phyloP scores from a whole-genome alignment of 371 early-diverging fungal genomes.

The Actinomortierella ambigua region DNA sequence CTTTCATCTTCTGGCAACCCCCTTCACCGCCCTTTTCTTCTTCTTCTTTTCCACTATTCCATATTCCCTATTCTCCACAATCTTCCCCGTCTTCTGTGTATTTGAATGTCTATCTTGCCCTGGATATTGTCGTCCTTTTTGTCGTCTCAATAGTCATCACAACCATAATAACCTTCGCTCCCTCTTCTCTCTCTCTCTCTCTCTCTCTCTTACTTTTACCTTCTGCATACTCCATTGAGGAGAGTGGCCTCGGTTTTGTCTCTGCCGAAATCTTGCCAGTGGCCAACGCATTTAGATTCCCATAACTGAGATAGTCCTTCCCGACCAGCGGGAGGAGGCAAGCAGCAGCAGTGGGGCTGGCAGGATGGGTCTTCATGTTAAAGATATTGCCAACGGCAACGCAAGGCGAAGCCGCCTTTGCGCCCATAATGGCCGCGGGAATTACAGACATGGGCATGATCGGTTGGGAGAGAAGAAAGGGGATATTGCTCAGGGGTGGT shows the following conservation, averaged over 20 bases:
- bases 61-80: too few species aligned
- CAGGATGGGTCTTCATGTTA: too few species aligned
- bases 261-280: constrained; percentile 8
- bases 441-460: constrained; percentile 15
- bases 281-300: background rate
- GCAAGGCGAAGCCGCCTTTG: constrained; percentile 19
- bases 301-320: constrained; percentile 22
- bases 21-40: too few species aligned
- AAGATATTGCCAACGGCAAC: background rate
- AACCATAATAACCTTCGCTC: too few species aligned
- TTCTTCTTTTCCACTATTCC: too few species aligned
- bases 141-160: too few species aligned
- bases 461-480: constrained; percentile 12
- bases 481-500: background rate
- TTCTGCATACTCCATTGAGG: constrained; percentile 41
- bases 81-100: too few species aligned
- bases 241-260: constrained; percentile 17
- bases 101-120: too few species aligned
- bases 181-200: too few species aligned
- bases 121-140: too few species aligned
- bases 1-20: too few species aligned
- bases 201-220: constrained; percentile 12
- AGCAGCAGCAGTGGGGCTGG: constrained; percentile 1
- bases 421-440: constrained; percentile 26
- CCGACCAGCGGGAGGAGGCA: constrained; percentile 44